Conservation (phyloP, 495 filamentous ascomycete species). For the Schizothecium vesticola region DNA sequence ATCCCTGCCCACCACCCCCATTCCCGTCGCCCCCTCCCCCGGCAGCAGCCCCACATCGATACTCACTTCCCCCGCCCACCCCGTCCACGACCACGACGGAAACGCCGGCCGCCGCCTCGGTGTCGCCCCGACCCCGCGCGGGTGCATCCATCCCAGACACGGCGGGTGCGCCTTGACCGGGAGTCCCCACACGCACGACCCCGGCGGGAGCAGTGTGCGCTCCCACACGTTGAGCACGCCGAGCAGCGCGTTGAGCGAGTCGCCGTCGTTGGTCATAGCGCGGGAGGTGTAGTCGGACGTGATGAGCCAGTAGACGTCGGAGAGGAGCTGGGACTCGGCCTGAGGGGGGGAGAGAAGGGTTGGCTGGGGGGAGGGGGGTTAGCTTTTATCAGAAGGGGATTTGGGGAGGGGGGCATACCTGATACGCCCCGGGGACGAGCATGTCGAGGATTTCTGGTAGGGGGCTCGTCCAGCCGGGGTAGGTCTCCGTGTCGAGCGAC, state of each 20-base stretch:
- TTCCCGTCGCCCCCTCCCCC: not conserved
- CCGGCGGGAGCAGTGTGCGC: constrained; percentile 2
- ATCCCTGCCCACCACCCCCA: not conserved
- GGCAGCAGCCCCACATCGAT: not conserved
- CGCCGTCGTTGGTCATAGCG: constrained; percentile 12
- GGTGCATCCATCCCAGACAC: constrained; percentile 14
- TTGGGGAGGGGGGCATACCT: not conserved
- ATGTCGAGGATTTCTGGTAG: not conserved
- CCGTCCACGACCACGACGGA: constrained; percentile 16
- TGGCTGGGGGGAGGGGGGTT: not conserved
- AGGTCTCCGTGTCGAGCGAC: not conserved
- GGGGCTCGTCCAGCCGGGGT: not conserved
- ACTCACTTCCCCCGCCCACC: constrained; percentile 12
- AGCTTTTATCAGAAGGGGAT: too few species aligned
- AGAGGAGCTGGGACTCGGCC: not conserved
- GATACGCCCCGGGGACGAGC: not conserved
- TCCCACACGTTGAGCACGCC: constrained; percentile 11
- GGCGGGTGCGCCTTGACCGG: constrained; percentile 7
- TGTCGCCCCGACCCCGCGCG: not conserved
- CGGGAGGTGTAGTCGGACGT: constrained; percentile 12
- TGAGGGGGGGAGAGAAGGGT: not conserved
- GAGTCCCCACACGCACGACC: constrained; percentile 17
- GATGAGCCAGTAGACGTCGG: constrained; percentile 1
- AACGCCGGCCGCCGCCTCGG: constrained; percentile 8
- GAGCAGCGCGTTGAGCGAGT: constrained; percentile 17